A percentile compares a stretch with the other conserved stretches of the same genome.
These are phyloP conservation scores for Lepiota brunneoincarnata DNA, from an alignment of 768 basidiomycete genomes.

Conservation along the genomic window DNA sequence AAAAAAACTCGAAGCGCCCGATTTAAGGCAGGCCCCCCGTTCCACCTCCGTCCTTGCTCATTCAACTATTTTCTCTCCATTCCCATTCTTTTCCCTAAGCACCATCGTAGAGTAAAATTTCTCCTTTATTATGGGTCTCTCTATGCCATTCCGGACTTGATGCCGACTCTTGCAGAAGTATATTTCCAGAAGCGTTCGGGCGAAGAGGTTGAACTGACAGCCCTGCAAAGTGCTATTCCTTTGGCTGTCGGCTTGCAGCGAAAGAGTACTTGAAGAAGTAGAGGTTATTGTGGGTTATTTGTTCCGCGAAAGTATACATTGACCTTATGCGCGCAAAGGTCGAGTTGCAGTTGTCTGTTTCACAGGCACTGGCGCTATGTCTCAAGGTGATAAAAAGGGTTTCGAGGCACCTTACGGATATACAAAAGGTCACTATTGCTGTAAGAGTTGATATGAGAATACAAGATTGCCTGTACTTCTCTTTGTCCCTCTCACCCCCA, in stretches of 20 bases:
- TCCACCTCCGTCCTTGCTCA: too few species aligned
- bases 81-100: too few species aligned
- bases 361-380: conserved; percentile 87
- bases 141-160: conserved; percentile 92
- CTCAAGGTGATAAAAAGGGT: conserved; percentile 88
- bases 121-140: too few species aligned
- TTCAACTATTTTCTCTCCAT: too few species aligned
- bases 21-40: too few species aligned
- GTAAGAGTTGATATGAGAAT: too few species aligned
- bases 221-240: conserved; percentile 89
- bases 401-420: conserved; percentile 66
- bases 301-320: background rate
- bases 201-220: conserved; percentile 67
- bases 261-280: conserved; percentile 84
- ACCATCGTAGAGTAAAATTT: too few species aligned
- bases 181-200: conserved; percentile 76
- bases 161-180: conserved; percentile 77
- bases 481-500: too few species aligned
- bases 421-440: conserved; percentile 80
- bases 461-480: too few species aligned
- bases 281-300: conserved; percentile 49
- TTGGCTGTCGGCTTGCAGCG: conserved; percentile 87
- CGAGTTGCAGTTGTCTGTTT: conserved; percentile 82
- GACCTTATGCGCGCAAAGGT: conserved; percentile 39
- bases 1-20: too few species aligned